Evolutionary conservation across 768 basidiomycete genomes (phyloP).

Genomic region (Thelephora ganbajun): DNA sequence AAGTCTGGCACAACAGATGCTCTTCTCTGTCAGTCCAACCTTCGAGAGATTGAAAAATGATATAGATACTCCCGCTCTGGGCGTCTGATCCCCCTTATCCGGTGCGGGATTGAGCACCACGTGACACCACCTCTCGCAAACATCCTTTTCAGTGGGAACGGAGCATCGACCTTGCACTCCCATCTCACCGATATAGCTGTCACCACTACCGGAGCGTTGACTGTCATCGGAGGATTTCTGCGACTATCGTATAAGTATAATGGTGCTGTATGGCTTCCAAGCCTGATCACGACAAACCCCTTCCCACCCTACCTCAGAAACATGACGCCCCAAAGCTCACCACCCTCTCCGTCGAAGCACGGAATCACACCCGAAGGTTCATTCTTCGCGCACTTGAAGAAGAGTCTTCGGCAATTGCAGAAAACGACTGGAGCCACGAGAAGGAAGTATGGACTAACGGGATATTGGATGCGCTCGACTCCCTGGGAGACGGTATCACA

Average conservation of each 20-base stretch:
- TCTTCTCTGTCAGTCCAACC: too few relatives aligned
- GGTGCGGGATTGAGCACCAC: neutral
- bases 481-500: conserved; percentile 25
- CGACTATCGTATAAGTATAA: neutral
- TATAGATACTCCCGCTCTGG: neutral
- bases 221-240: neutral
- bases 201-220: neutral
- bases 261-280: neutral
- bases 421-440: conserved; percentile 5
- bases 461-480: conserved; percentile 34
- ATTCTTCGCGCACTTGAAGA: conserved; percentile 14
- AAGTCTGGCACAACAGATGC: too few relatives aligned
- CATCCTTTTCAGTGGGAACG: neutral
- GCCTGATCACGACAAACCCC: conserved; percentile 14
- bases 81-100: neutral
- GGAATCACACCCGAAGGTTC: conserved; percentile 15
- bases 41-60: too few relatives aligned
- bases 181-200: neutral
- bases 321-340: conserved; percentile 8
- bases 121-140: neutral
- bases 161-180: neutral
- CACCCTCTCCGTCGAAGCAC: conserved; percentile 12
- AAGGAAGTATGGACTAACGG: conserved; percentile 29
- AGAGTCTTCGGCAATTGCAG: conserved; percentile 2
- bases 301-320: conserved; percentile 9